phyloP scores from a whole-genome alignment of 371 early-diverging fungal species.

The Mortierella sp. region DNA sequence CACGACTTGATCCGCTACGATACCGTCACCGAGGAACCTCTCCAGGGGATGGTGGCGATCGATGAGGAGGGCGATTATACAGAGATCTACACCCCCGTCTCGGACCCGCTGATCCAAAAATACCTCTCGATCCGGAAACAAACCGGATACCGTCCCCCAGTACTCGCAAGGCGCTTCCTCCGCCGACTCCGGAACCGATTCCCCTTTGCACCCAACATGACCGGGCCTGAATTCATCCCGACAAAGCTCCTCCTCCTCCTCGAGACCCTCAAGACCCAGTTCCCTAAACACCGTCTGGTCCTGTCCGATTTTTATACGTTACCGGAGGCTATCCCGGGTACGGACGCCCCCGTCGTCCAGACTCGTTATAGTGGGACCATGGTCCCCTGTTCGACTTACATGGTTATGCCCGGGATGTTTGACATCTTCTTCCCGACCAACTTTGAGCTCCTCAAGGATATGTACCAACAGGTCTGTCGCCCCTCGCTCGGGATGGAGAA shows the following conservation, averaged over 20 bases:
- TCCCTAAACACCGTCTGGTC: conserved; percentile 92
- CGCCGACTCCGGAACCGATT: conserved; percentile 68
- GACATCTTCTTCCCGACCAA: conserved; percentile 98
- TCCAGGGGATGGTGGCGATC: conserved; percentile 86
- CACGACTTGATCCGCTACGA: conserved; percentile 96
- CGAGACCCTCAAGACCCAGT: conserved; percentile 79
- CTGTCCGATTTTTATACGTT: conserved; percentile 90
- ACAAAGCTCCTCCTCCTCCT: conserved; percentile 87
- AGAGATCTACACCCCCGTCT: conserved; percentile 86
- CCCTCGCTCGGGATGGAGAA: conserved; percentile 61
- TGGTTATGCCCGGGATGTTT: conserved; percentile 98
- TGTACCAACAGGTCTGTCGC: conserved; percentile 81
- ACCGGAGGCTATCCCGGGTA: conserved; percentile 85
- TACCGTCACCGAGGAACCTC: conserved; percentile 74
- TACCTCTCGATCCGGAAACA: conserved; percentile 75
- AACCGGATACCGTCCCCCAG: conserved; percentile 75
- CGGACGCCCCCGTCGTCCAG: conserved; percentile 96
- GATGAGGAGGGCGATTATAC: conserved; percentile 87
- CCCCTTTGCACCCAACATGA: conserved; percentile 90
- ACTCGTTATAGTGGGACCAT: conserved; percentile 90
- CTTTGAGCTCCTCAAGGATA: conserved; percentile 85
- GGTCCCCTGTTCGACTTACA: conserved; percentile 95
- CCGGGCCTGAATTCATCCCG: conserved; percentile 90
- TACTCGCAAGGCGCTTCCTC: conserved; percentile 64
- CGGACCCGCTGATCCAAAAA: conserved; percentile 80